Base-by-base conservation (phyloP, 2,329 filamentous ascomycete genomes). In the Ceratocystis huliohia region DNA sequence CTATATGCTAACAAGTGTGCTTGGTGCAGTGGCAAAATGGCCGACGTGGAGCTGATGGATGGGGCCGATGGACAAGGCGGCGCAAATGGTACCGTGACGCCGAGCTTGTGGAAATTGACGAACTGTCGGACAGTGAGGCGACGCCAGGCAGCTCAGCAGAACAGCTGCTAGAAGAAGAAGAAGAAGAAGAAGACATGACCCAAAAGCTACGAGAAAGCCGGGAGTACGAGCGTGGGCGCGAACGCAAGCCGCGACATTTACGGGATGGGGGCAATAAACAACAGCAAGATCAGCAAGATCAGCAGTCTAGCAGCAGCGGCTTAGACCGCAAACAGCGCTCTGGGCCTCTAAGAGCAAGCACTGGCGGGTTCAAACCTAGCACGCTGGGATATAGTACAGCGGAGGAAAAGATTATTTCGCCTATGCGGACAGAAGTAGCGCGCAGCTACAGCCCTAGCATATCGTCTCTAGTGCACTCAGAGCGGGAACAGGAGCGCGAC, bases 51-150 rank as follows among this genome's bases (percentile, higher is more conserved):
- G 82, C 84, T 73, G 94, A 99, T 72, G 90, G 92, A 65, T 99
- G 94, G 94, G 89, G 89, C 50, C 86, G 91, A 66, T 99, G 96
- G 81, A 99, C 94, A 0, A 84, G 94, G 15, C 85, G 94, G 25
- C 80, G 94, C 69, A 96, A 97, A 76, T 99, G 94, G 94, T 94
- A 91, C 73, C 88, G 94, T 48, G 94, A 97, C 73, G 94, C 94
- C 8, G 94, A 99, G 77, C 83, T 99, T 2, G 90, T 96, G 44
- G 94, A 99, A 73, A 78, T 87, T 8, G 76, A 65, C 65, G 45
- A 67, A n/a, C 30, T 59, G 30, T 59, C 69, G 3, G 30, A 69
- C 67, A 53, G 64, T 8, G 33, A 56, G 20, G 22, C 30, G 20
- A 17, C 30, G 15, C 20, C 44, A 48, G 17, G 17, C 44, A 48